Evolutionary conservation across 108 stramenopile genomes (phyloP).

Genomic region (Seminavis robusta): DNA sequence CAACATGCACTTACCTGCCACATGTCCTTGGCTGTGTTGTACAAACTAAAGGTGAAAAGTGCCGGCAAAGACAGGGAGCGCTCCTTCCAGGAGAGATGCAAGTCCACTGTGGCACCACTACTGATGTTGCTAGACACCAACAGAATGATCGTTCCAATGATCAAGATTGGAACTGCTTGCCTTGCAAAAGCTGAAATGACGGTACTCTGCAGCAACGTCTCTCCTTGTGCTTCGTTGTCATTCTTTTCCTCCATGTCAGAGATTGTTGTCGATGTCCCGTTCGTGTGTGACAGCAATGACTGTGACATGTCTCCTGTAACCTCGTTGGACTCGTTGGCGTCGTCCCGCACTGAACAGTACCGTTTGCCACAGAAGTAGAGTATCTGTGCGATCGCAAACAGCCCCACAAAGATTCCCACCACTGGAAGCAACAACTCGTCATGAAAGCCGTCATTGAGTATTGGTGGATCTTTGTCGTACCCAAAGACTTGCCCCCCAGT

Average conservation of each 20-base stretch:
- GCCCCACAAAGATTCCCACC: neutral
- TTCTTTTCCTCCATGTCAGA: slow-evolving; percentile 6
- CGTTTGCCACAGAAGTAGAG: neutral
- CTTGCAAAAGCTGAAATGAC: slow-evolving; percentile 15
- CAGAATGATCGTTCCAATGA: slow-evolving; percentile 50
- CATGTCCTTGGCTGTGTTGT: slow-evolving; percentile 81
- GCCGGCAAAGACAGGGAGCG: slow-evolving; percentile 36
- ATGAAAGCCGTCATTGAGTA: no score
- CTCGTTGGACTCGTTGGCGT: slow-evolving; percentile 4
- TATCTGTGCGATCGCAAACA: neutral
- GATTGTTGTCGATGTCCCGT: neutral
- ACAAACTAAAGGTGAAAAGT: slow-evolving; percentile 73
- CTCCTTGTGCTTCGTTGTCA: slow-evolving; percentile 1
- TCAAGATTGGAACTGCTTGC: slow-evolving; percentile 30
- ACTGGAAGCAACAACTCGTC: no score
- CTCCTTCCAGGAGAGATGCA: slow-evolving; percentile 29
- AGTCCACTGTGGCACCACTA: slow-evolving; percentile 75
- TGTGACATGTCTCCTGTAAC: slow-evolving; percentile 11
- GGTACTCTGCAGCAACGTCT: slow-evolving; percentile 12
- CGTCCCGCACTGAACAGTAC: no score
- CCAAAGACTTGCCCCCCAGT: no score
- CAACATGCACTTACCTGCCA: no score
- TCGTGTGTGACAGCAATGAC: slow-evolving; percentile 10
- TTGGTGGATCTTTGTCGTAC: no score
- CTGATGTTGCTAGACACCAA: slow-evolving; percentile 67